Evolutionary conservation across 2,329 filamentous ascomycete genomes (phyloP).

Genomic region (Xylariales sp.): DNA sequence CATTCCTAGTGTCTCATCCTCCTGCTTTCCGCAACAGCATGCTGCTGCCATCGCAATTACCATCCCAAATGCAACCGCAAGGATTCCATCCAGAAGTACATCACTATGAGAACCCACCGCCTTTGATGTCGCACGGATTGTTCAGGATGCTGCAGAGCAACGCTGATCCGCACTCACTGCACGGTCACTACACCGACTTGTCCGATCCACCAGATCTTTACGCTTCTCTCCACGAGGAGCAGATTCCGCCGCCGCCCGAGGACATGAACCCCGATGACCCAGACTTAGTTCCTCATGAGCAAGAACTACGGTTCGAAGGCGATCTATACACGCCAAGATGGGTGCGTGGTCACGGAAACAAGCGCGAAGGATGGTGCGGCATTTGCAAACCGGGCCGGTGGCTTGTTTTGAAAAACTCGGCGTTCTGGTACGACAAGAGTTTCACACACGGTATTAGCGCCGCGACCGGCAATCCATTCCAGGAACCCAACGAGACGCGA

Average conservation of each 20-base stretch:
- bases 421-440: slow-evolving; percentile 91
- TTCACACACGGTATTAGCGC: slow-evolving; percentile 85
- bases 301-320: slow-evolving; percentile 72
- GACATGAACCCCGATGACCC: slow-evolving; percentile 78
- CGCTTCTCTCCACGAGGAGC: slow-evolving; percentile 68
- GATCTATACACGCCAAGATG: slow-evolving; percentile 80
- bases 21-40: slow-evolving; percentile 54
- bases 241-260: slow-evolving; percentile 67
- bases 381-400: slow-evolving; percentile 82
- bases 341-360: slow-evolving; percentile 82
- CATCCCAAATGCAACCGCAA: slow-evolving; percentile 45
- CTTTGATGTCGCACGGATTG: slow-evolving; percentile 64
- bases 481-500: slow-evolving; percentile 69
- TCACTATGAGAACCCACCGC: slow-evolving; percentile 55
- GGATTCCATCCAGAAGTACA: slow-evolving; percentile 46
- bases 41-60: slow-evolving; percentile 46
- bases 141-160: slow-evolving; percentile 74
- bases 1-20: slow-evolving; percentile 49
- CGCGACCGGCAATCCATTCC: slow-evolving; percentile 72
- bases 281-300: slow-evolving; percentile 71
- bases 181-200: slow-evolving; percentile 67
- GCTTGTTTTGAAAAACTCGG: slow-evolving; percentile 85
- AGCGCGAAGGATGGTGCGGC: slow-evolving; percentile 85
- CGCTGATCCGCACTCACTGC: slow-evolving; percentile 61
- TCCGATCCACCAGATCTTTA: slow-evolving; percentile 75